phyloP scores from a whole-genome alignment of 2,329 filamentous ascomycete genomes.

The Epichloe coenophiala region DNA sequence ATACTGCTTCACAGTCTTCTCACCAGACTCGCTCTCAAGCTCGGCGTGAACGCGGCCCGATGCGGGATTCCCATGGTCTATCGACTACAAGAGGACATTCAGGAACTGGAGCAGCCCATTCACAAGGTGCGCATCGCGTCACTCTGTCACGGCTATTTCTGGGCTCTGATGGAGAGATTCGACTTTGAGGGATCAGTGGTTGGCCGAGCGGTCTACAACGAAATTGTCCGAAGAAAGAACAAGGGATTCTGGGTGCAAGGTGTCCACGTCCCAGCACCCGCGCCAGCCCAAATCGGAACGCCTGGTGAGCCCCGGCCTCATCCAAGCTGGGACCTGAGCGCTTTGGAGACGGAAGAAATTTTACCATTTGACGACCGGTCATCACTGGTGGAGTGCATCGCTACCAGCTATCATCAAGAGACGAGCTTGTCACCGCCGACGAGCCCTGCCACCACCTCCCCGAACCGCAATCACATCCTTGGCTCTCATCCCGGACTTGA shows the following conservation, averaged over 20 bases:
- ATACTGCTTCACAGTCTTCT: slow-evolving; percentile 66
- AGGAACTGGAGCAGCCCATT: slow-evolving; percentile 47
- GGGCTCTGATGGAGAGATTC: slow-evolving; percentile 64
- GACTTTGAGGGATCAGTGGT: slow-evolving; percentile 57
- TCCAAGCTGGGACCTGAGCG: slow-evolving; percentile 33
- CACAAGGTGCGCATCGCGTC: slow-evolving; percentile 71
- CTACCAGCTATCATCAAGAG: slow-evolving; percentile 57
- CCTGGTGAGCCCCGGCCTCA: slow-evolving; percentile 32
- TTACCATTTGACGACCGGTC: slow-evolving; percentile 63
- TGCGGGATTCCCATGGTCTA: slow-evolving; percentile 81
- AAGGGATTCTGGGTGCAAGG: slow-evolving; percentile 69
- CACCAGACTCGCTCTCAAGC: slow-evolving; percentile 54
- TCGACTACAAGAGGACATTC: slow-evolving; percentile 73
- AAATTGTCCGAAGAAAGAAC: slow-evolving; percentile 60
- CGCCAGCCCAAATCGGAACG: slow-evolving; percentile 46
- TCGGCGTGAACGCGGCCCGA: slow-evolving; percentile 71
- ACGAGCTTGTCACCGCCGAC: slow-evolving; percentile 48
- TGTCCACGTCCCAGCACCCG: slow-evolving; percentile 55
- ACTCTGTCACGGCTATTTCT: slow-evolving; percentile 81
- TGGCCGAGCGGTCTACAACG: slow-evolving; percentile 58
- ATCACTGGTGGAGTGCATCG: slow-evolving; percentile 61
- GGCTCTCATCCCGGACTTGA: slow-evolving; percentile 30
- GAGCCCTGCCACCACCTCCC: slow-evolving; percentile 55
- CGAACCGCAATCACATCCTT: slow-evolving; percentile 49
- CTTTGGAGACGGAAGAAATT: slow-evolving; percentile 49